Evolutionary conservation across 2,329 filamentous ascomycete genomes (phyloP).

Genomic region (Emydomyces testavorans): DNA sequence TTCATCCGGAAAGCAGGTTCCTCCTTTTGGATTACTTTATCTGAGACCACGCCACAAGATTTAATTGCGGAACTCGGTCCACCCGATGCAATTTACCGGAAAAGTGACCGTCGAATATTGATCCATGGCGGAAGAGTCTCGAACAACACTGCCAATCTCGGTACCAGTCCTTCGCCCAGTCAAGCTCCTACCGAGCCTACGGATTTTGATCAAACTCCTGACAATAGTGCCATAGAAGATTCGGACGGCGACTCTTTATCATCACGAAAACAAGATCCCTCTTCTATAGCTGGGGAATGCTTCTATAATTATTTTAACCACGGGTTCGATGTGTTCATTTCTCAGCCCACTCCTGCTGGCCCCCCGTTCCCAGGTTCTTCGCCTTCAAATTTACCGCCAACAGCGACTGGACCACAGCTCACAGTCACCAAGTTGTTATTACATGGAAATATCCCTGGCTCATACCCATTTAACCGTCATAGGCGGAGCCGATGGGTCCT

Average conservation of each 20-base stretch:
- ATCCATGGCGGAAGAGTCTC: slow-evolving; percentile 50
- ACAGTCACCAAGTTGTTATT: slow-evolving; percentile 87
- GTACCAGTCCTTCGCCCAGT: slow-evolving; percentile 27
- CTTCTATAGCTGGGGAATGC: slow-evolving; percentile 42
- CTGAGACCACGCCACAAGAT: slow-evolving; percentile 84
- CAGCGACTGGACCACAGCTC: slow-evolving; percentile 47
- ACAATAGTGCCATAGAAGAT: slow-evolving; percentile 58
- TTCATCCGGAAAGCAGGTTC: slow-evolving; percentile 58
- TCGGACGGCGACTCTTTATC: slow-evolving; percentile 46
- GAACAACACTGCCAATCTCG: slow-evolving; percentile 12
- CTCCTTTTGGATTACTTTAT: slow-evolving; percentile 61
- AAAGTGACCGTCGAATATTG: slow-evolving; percentile 76
- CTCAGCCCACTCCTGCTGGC: slow-evolving; percentile 56
- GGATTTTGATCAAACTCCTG: slow-evolving; percentile 65
- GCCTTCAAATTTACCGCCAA: slow-evolving; percentile 19
- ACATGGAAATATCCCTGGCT: slow-evolving; percentile 89
- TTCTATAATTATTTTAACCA: slow-evolving; percentile 98
- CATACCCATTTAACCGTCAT: slow-evolving; percentile 92
- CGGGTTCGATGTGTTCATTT: slow-evolving; percentile 88
- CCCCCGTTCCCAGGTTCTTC: slow-evolving; percentile 47
- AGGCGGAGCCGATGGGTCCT: slow-evolving; percentile 81
- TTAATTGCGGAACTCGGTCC: slow-evolving; percentile 81
- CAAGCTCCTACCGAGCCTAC: slow-evolving; percentile 34
- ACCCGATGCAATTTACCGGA: slow-evolving; percentile 86
- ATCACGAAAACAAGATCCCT: slow-evolving; percentile 51